phyloP scores from a whole-genome alignment of 768 basidiomycete genomes.

The Lactifluus piperatus region DNA sequence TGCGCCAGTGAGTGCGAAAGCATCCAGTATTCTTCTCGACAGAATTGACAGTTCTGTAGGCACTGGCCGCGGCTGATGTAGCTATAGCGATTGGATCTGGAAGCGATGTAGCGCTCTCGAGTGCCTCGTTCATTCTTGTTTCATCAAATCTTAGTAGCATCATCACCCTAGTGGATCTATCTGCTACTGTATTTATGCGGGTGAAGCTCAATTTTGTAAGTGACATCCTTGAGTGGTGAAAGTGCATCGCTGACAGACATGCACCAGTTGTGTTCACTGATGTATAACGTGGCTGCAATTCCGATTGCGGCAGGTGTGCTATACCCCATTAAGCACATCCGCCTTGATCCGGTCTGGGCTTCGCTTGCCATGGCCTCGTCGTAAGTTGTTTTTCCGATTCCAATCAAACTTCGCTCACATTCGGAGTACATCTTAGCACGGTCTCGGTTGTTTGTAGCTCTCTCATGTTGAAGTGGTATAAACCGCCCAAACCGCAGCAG shows the following conservation, averaged over 20 bases:
- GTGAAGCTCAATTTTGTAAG: constrained; percentile 71
- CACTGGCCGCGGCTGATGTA: constrained; percentile 49
- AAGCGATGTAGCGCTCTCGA: constrained; percentile 68
- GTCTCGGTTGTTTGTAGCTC: constrained; percentile 57
- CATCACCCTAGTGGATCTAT: constrained; percentile 53
- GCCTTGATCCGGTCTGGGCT: constrained; percentile 71
- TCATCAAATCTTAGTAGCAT: constrained; percentile 56
- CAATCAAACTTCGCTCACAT: neutral
- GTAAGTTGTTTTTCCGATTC: constrained; percentile 28
- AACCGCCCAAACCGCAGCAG: constrained; percentile 19
- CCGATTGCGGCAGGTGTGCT: constrained; percentile 75
- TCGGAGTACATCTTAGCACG: constrained; percentile 33
- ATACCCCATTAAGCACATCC: constrained; percentile 58
- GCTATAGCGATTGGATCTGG: constrained; percentile 56
- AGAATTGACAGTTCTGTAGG: constrained; percentile 27
- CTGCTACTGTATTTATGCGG: constrained; percentile 53
- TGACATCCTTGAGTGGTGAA: neutral
- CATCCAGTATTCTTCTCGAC: neutral
- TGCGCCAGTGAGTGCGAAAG: constrained; percentile 34
- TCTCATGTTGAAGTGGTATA: constrained; percentile 47
- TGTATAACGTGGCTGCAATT: constrained; percentile 55
- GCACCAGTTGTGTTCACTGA: constrained; percentile 50
- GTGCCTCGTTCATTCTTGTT: constrained; percentile 72
- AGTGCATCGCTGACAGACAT: neutral
- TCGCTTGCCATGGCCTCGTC: constrained; percentile 75